Percentiles rank a stretch among this genome's conserved stretches.
Evolutionary conservation across 2,329 filamentous ascomycete species (phyloP).

Genomic region (Epichloe typhina): DNA sequence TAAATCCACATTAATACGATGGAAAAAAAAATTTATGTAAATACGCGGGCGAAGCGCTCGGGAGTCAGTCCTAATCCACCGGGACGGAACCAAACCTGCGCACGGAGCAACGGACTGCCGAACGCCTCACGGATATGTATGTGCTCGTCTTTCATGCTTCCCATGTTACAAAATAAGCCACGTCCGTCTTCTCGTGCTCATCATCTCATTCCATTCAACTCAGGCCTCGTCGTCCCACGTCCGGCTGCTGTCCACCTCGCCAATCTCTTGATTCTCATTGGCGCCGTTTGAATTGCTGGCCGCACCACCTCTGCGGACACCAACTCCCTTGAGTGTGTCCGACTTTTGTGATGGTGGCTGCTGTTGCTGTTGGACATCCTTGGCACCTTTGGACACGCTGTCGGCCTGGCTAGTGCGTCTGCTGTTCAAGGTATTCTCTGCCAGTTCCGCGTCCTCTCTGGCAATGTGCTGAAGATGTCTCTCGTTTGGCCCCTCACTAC

Average conservation of each 20-base stretch:
- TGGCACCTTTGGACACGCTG: not conserved
- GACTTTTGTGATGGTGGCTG: conserved; percentile 3
- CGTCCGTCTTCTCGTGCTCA: too few relatives aligned
- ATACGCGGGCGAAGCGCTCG: too few relatives aligned
- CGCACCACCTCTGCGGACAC: conserved; percentile 10
- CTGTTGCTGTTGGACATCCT: not conserved
- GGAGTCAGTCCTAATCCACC: too few relatives aligned
- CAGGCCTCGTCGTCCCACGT: not conserved
- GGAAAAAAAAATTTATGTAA: too few relatives aligned
- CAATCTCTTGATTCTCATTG: not conserved
- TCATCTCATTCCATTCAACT: not conserved
- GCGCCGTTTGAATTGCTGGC: not conserved
- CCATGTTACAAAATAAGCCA: too few relatives aligned
- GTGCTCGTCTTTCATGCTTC: too few relatives aligned
- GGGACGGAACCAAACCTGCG: too few relatives aligned
- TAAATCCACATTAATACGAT: too few relatives aligned
- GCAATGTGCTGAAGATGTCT: conserved; percentile 17
- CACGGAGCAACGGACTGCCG: too few relatives aligned
- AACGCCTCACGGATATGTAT: too few relatives aligned
- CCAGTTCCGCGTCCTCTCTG: conserved; percentile 10
- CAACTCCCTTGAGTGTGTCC: conserved; percentile 18
- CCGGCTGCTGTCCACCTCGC: conserved; percentile 3
- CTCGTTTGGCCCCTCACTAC: conserved; percentile 1
- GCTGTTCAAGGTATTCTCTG: not conserved
- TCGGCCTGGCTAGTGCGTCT: not conserved